These are phyloP conservation scores for Camellia japonica DNA, from an alignment of 148 eudicot genomes.

Conservation along the genomic window DNA sequence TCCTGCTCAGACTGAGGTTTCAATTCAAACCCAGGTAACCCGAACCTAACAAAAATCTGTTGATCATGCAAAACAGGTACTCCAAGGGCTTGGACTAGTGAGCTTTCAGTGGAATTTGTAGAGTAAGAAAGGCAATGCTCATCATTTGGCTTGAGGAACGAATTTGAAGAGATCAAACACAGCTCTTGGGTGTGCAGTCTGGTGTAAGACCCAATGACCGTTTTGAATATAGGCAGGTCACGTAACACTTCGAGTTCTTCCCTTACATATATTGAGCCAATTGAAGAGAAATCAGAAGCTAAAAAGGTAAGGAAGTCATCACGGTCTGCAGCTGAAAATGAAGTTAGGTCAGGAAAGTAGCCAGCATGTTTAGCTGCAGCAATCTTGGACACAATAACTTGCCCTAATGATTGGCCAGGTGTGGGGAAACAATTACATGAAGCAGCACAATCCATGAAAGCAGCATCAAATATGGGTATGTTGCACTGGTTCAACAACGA, in stretches of 20 bases:
- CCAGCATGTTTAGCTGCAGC: conserved; percentile 86
- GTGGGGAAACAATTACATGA: conserved; percentile 66
- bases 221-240: conserved; percentile 84
- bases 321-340: conserved; percentile 60
- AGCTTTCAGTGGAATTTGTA: conserved; percentile 56
- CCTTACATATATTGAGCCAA: conserved; percentile 55
- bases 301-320: conserved; percentile 78
- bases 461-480: conserved; percentile 76
- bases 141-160: conserved; percentile 77
- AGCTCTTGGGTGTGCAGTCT: conserved; percentile 52
- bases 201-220: conserved; percentile 72
- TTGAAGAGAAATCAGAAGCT: conserved; percentile 65
- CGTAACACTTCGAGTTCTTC: conserved; percentile 78
- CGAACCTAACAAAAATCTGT: conserved; percentile 79
- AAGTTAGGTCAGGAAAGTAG: conserved; percentile 68
- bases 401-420: conserved; percentile 67
- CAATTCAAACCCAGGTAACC: conserved; percentile 71
- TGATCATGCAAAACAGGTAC: conserved; percentile 79
- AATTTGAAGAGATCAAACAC: conserved; percentile 76
- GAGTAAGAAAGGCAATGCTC: conserved; percentile 70
- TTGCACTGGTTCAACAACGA: conserved; percentile 85
- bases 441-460: conserved; percentile 80
- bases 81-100: conserved; percentile 73
- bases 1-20: conserved; percentile 78
- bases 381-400: conserved; percentile 76